A percentile compares a stretch with the other conserved stretches of the same genome.
These are phyloP conservation scores for Colletotrichum sp. DNA, from an alignment of 2,329 filamentous ascomycete genomes.

Conservation along the genomic window DNA sequence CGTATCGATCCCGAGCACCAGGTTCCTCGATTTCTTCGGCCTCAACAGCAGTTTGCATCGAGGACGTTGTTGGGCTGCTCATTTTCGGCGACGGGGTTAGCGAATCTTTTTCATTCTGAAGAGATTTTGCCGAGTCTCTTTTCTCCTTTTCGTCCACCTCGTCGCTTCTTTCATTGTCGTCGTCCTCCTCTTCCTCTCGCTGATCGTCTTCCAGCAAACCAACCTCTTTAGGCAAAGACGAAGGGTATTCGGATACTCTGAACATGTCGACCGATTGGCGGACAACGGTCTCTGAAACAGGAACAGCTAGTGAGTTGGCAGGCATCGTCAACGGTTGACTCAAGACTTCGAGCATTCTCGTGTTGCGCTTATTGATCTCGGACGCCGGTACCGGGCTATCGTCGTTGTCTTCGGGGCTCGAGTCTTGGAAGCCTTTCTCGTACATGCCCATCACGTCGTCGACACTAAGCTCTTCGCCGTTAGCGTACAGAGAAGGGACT, in stretches of 20 bases:
- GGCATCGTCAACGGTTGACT: conserved; percentile 37
- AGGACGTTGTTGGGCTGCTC: conserved; percentile 9
- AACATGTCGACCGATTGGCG: conserved; percentile 44
- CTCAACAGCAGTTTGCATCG: conserved; percentile 26
- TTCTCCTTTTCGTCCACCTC: conserved; percentile 36
- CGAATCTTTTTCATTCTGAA: conserved; percentile 27
- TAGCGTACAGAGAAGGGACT: conserved; percentile 62
- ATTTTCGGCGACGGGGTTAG: conserved; percentile 24
- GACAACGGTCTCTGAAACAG: conserved; percentile 23
- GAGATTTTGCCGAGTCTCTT: conserved; percentile 57
- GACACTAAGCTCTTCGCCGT: conserved; percentile 63
- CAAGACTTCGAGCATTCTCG: conserved; percentile 45
- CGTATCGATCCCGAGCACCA: conserved; percentile 77
- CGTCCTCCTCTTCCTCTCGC: conserved; percentile 25
- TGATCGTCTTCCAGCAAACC: conserved; percentile 27
- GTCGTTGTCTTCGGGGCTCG: conserved; percentile 34
- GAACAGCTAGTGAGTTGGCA: conserved; percentile 19
- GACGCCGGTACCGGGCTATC: conserved; percentile 44
- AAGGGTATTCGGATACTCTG: conserved; percentile 40
- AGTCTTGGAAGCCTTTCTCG: conserved; percentile 63
- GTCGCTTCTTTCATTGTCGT: conserved; percentile 27
- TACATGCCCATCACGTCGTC: conserved; percentile 76
- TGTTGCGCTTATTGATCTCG: conserved; percentile 40
- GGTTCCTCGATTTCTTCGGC: conserved; percentile 52
- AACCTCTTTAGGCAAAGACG: conserved; percentile 36